phyloP scores from a whole-genome alignment of 495 filamentous ascomycete species.

The Aspergillus egyptiacus region DNA sequence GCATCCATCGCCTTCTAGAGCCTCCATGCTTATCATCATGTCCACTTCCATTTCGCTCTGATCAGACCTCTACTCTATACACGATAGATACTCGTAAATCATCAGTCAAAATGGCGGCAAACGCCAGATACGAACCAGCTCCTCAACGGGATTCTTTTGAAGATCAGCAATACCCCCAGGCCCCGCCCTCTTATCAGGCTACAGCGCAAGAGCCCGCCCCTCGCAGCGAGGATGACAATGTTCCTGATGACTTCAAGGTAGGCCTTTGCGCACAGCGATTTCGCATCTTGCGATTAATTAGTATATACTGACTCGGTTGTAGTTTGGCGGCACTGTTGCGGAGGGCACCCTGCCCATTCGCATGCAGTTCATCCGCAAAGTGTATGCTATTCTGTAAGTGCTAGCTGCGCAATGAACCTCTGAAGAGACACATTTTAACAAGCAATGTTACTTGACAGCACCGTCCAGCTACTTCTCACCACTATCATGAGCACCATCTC shows the following conservation, averaged over 20 bases:
- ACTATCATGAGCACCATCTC: conserved; percentile 71
- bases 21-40: background rate
- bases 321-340: conserved; percentile 86
- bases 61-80: background rate
- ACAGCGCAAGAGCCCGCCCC: conserved; percentile 47
- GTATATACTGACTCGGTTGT: conserved; percentile 12
- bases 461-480: conserved; percentile 83
- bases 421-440: conserved; percentile 1
- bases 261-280: background rate
- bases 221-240: conserved; percentile 76
- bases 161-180: conserved; percentile 62
- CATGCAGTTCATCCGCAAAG: conserved; percentile 96
- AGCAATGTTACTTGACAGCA: conserved; percentile 38
- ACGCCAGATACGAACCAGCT: conserved; percentile 63
- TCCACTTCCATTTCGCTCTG: background rate
- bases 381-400: conserved; percentile 72
- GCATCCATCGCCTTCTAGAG: background rate
- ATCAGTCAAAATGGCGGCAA: conserved; percentile 51
- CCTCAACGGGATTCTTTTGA: conserved; percentile 71
- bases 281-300: background rate
- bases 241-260: conserved; percentile 98
- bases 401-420: background rate
- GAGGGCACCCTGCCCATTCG: conserved; percentile 93
- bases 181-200: conserved; percentile 68
- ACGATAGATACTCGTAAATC: background rate